A percentile compares a stretch with the other conserved stretches of the same genome.
These are phyloP conservation scores for Exophiala lecanii-corni DNA, from an alignment of 2,329 filamentous ascomycete genomes.

Conservation along the genomic window DNA sequence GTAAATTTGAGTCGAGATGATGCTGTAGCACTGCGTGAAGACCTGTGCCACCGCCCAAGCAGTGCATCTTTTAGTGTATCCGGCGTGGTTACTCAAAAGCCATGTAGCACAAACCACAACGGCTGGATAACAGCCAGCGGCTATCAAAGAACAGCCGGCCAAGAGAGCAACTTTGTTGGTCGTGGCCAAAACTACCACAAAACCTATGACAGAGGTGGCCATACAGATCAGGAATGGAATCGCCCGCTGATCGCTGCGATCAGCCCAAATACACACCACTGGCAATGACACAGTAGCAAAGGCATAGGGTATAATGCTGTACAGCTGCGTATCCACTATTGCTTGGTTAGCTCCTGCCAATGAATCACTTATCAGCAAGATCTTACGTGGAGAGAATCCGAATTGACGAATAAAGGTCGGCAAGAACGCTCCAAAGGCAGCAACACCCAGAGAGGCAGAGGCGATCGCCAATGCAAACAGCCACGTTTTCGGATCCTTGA, in stretches of 20 bases:
- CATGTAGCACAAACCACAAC: not conserved
- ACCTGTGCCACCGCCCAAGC: not conserved
- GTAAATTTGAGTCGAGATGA: conserved; percentile 1
- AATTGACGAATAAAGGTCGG: conserved; percentile 3
- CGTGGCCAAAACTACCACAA: not conserved
- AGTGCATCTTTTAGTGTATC: conserved; percentile 5
- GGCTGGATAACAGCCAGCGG: conserved; percentile 1
- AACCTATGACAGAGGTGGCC: not conserved
- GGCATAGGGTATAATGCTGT: conserved; percentile 3
- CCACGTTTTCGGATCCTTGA: conserved; percentile 1
- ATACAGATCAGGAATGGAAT: not conserved
- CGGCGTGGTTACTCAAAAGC: not conserved
- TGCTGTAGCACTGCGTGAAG: conserved; percentile 1
- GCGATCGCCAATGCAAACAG: not conserved
- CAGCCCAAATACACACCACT: not conserved
- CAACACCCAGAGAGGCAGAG: not conserved
- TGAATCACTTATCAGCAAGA: too few species aligned
- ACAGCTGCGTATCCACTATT: too few species aligned
- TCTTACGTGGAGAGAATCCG: too few species aligned
- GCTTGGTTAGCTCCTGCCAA: too few species aligned
- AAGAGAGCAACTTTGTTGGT: not conserved
- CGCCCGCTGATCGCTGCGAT: not conserved
- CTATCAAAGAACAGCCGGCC: conserved; percentile 1
- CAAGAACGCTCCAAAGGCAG: not conserved
- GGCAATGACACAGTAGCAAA: not conserved